These are phyloP conservation scores for Alternaria atra DNA, from an alignment of 2,329 filamentous ascomycete species.

Conservation along the genomic window DNA sequence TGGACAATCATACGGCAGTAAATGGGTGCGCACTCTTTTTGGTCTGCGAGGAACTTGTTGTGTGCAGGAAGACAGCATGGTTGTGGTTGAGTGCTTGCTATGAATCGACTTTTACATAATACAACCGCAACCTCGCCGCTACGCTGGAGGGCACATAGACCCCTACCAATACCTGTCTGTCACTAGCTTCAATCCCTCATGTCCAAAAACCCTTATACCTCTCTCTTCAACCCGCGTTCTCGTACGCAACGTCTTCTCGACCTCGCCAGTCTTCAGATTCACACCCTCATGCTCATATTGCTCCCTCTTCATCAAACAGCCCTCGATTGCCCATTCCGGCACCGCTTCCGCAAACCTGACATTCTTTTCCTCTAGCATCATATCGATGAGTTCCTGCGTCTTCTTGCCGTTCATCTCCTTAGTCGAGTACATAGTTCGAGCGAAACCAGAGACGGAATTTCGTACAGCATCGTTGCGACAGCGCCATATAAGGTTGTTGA, in stretches of 20 bases:
- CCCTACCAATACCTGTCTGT: conserved; percentile 36
- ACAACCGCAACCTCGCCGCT: background rate
- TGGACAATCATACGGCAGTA: no score
- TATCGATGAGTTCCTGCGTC: conserved; percentile 30
- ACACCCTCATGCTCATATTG: conserved; percentile 41
- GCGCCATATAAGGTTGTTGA: conserved; percentile 44
- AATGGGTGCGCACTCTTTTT: background rate
- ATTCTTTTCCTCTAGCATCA: conserved; percentile 37
- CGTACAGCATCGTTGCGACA: conserved; percentile 44
- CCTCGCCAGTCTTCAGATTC: conserved; percentile 37
- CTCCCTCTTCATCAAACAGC: conserved; percentile 44
- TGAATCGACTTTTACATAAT: background rate
- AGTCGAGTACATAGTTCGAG: conserved; percentile 37
- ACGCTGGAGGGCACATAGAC: background rate
- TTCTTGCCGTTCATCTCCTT: conserved; percentile 39
- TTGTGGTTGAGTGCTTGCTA: background rate
- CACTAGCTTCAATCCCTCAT: conserved; percentile 35
- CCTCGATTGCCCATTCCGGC: conserved; percentile 45
- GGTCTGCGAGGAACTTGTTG: background rate
- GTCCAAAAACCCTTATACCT: conserved; percentile 36
- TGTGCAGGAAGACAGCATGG: background rate
- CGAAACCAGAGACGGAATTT: conserved; percentile 40
- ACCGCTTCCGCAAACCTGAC: conserved; percentile 37
- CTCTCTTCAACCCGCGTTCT: conserved; percentile 37
- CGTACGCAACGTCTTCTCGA: conserved; percentile 34